Conservation (phyloP, 805 yeast species). For the Lipomyces kockii region DNA sequence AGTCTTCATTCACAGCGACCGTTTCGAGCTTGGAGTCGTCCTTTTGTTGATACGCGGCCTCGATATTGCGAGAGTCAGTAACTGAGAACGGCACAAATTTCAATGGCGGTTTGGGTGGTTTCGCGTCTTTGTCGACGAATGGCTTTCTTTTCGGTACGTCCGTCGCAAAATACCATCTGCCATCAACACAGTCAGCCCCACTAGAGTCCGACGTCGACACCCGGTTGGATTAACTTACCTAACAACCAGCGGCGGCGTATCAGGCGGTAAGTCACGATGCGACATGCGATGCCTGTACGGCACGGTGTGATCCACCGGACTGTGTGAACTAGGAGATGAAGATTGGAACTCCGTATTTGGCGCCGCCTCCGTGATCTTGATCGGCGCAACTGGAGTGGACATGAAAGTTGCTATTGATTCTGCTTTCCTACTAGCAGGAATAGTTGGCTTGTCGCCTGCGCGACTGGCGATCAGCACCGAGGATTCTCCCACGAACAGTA, state of each 20-base stretch:
- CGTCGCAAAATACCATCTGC: slow-evolving; percentile 36
- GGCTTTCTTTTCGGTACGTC: slow-evolving; percentile 34
- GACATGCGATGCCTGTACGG: slow-evolving; percentile 33
- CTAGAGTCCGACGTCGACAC: neutral
- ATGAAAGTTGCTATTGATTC: neutral
- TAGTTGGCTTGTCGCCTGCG: neutral
- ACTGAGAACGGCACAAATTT: slow-evolving; percentile 71
- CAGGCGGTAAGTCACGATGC: slow-evolving; percentile 28
- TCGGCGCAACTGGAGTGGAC: neutral
- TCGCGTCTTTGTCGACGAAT: slow-evolving; percentile 52
- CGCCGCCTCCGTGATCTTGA: neutral
- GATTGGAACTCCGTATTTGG: neutral
- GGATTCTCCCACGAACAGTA: neutral
- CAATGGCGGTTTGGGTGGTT: slow-evolving; percentile 52
- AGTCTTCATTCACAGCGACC: slow-evolving; percentile 79
- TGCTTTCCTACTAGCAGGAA: neutral
- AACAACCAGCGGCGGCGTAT: slow-evolving; percentile 31
- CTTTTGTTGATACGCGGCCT: slow-evolving; percentile 51
- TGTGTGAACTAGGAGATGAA: neutral
- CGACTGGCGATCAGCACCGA: neutral
- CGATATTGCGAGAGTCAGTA: slow-evolving; percentile 66
- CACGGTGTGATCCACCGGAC: slow-evolving; percentile 28
- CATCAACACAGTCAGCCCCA: neutral
- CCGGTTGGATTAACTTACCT: slow-evolving; percentile 17
- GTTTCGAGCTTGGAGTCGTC: slow-evolving; percentile 20